Evolutionary conservation across 139 green algal species (phyloP).

Genomic region (Picochlorum sp.): DNA sequence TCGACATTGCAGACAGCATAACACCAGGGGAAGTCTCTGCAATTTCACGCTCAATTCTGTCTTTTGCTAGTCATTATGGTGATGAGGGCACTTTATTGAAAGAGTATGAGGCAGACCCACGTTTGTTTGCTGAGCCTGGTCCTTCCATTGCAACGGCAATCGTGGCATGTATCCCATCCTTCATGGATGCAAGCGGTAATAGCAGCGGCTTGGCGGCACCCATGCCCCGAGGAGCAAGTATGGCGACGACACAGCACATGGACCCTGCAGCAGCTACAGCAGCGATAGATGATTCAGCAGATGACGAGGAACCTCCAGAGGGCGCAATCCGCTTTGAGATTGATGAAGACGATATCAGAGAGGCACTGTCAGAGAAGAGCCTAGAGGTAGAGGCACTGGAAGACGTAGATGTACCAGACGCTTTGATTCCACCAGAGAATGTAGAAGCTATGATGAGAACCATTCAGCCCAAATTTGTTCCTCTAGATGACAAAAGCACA

Average conservation of each 20-base stretch:
- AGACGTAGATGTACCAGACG: slow-evolving; percentile 64
- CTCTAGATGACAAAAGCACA: background rate
- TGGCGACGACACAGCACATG: slow-evolving; percentile 65
- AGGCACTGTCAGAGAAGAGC: slow-evolving; percentile 40
- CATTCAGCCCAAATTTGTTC: slow-evolving; percentile 63
- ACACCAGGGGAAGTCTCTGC: slow-evolving; percentile 72
- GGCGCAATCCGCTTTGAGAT: slow-evolving; percentile 55
- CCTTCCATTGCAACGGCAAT: slow-evolving; percentile 68
- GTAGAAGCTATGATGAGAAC: slow-evolving; percentile 39
- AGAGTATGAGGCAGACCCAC: slow-evolving; percentile 25
- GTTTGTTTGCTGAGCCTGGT: slow-evolving; percentile 30
- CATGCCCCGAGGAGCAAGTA: slow-evolving; percentile 31
- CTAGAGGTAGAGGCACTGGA: slow-evolving; percentile 34
- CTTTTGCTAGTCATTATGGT: slow-evolving; percentile 83
- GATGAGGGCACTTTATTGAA: slow-evolving; percentile 40
- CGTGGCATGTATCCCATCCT: slow-evolving; percentile 86
- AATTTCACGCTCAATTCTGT: slow-evolving; percentile 63
- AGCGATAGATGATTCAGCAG: slow-evolving; percentile 3
- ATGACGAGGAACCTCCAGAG: slow-evolving; percentile 27
- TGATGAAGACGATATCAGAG: slow-evolving; percentile 50
- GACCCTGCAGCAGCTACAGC: slow-evolving; percentile 29
- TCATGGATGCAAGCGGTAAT: slow-evolving; percentile 47
- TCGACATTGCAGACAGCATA: slow-evolving; percentile 53
- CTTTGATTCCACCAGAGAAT: slow-evolving; percentile 59
- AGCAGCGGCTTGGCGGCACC: slow-evolving; percentile 23